Evolutionary conservation across 768 basidiomycete species (phyloP), one percentile per base, ranked within the genome.

Genomic region (Trametes cingulata): DNA sequence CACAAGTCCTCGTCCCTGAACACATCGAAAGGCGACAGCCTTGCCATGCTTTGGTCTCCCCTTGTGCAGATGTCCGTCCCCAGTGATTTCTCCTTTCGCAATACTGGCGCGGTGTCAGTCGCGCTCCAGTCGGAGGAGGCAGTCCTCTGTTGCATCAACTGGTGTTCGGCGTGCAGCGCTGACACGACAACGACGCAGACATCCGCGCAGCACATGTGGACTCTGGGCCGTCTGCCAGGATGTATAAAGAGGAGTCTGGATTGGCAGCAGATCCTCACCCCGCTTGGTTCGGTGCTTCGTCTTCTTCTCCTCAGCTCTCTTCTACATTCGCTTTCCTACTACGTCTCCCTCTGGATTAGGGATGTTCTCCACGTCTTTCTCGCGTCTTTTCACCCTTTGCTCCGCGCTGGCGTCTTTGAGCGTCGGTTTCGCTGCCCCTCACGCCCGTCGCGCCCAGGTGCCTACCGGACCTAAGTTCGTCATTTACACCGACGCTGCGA

Each of bases 401-500:
- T 43, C 42, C 10, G 58, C 58, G 29, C 58, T 59, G 58, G 58
- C 50, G 24, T 33, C 50, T n/a, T 24, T 52, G 36, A 48, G 36
- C 36, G 55, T 56, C 15, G 40, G 29, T 33, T 40, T 20, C 25
- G 58, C 42, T 20, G 22, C 42, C 20, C 42, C 57, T 2, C 15
- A 52, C 42, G 19, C 36, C 13, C 49, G 7, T 36, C 40, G 40
- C 33, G 49, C 48, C 49, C 49, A 45, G 33, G 25, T 53, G 10
- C 58, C 58, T 4, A 6, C 42, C 19, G 58, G 58, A 2, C 58
- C 58, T 14, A 60, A 60, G 40, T 60, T 60, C 45, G 58, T 60
- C n/a, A 25, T 60, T 17, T 60, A 60, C 43, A 60, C 49, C 51
- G 49, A 60, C n/a, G n/a, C 35, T 15, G 9, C 35, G 2, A 45